These are phyloP conservation scores for Solanum arcanum DNA, from an alignment of 257 asterid genomes.

Conservation along the genomic window DNA sequence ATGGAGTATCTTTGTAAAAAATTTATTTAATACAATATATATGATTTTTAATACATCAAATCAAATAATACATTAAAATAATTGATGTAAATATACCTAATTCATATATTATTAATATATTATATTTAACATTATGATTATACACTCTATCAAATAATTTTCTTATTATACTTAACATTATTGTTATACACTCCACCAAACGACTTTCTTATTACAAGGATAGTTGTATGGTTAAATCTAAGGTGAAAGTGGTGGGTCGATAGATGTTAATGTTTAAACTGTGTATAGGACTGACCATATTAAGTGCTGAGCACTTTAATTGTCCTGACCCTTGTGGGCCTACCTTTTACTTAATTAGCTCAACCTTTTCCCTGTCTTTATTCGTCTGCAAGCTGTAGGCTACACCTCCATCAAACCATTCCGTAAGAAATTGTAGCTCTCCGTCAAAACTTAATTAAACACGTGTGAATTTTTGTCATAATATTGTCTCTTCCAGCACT, in stretches of 20 bases:
- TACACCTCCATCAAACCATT: neutral
- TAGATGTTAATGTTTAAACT: neutral
- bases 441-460: neutral
- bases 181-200: too few relatives aligned
- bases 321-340: neutral
- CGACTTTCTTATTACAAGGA: fast-evolving
- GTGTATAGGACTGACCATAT: neutral
- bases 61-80: too few relatives aligned
- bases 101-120: too few relatives aligned
- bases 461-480: neutral
- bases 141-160: fast-evolving
- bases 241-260: neutral
- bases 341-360: neutral
- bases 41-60: too few relatives aligned
- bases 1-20: too few relatives aligned
- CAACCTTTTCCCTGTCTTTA: neutral
- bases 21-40: too few relatives aligned
- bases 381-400: neutral
- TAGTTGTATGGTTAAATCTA: neutral
- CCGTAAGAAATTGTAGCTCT: neutral
- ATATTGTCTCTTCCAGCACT: neutral
- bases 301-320: neutral
- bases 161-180: too few relatives aligned
- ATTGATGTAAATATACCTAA: too few relatives aligned
- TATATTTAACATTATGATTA: too few relatives aligned